These are phyloP conservation scores for Lagenidium giganteum DNA, from an alignment of 352 stramenopile species.

Conservation along the genomic window DNA sequence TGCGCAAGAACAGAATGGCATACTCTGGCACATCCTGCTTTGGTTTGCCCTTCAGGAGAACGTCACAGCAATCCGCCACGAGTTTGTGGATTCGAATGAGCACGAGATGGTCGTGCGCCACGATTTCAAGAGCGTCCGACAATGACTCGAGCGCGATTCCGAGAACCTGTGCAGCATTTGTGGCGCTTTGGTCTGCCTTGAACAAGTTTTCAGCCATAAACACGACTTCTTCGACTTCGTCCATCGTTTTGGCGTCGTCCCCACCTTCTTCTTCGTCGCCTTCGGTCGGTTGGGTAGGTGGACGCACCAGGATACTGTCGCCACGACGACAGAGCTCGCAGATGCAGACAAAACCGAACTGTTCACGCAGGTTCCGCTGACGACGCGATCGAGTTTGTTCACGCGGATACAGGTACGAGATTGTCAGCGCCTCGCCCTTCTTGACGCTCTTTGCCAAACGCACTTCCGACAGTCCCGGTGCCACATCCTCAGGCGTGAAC, in stretches of 20 bases:
- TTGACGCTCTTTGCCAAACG: slow-evolving; percentile 79
- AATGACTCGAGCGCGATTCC: slow-evolving; percentile 71
- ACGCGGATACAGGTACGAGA: slow-evolving; percentile 91
- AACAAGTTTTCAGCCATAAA: slow-evolving; percentile 55
- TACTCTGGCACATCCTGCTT: slow-evolving; percentile 72
- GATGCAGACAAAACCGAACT: slow-evolving; percentile 89
- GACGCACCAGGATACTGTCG: slow-evolving; percentile 65
- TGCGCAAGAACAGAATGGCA: slow-evolving; percentile 84
- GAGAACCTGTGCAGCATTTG: slow-evolving; percentile 49
- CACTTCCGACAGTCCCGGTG: slow-evolving; percentile 83
- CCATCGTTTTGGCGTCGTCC: slow-evolving; percentile 21
- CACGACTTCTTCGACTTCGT: slow-evolving; percentile 63
- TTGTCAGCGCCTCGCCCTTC: slow-evolving; percentile 88
- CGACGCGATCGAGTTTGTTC: slow-evolving; percentile 83
- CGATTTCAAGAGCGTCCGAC: slow-evolving; percentile 78
- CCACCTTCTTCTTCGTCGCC: slow-evolving; percentile 10
- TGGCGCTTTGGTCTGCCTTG: slow-evolving; percentile 31
- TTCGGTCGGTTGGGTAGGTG: slow-evolving; percentile 18
- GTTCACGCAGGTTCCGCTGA: slow-evolving; percentile 79
- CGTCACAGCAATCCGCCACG: slow-evolving; percentile 87
- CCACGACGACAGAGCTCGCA: slow-evolving; percentile 65
- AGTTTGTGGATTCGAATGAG: slow-evolving; percentile 89
- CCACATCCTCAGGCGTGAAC: slow-evolving; percentile 65
- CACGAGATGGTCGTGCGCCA: slow-evolving; percentile 81
- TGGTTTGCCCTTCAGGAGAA: slow-evolving; percentile 62